Conservation (phyloP, 83 land plant species). For the Isoetes engelmannii region DNA sequence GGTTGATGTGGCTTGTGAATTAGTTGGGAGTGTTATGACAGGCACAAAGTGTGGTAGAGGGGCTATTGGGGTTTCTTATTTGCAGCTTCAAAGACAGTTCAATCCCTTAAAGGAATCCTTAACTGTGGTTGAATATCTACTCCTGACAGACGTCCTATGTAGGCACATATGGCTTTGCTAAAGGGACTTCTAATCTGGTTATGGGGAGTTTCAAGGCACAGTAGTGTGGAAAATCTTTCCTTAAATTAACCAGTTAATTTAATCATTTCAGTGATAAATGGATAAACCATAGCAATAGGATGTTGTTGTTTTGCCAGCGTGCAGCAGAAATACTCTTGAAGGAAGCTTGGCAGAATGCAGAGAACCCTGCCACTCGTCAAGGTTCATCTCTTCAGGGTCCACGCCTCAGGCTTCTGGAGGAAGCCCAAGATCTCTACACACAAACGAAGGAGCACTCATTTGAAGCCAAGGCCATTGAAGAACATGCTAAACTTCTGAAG, state of each 20-base stretch:
- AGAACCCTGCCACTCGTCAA: constrained; percentile 54
- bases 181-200: too few species aligned
- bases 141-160: too few species aligned
- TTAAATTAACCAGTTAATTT: too few species aligned
- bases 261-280: not conserved
- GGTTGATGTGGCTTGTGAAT: too few species aligned
- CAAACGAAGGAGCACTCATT: constrained; percentile 83
- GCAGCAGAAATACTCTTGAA: constrained; percentile 73
- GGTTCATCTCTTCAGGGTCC: constrained; percentile 86
- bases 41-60: too few species aligned
- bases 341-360: constrained; percentile 77
- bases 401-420: constrained; percentile 74
- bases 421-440: constrained; percentile 62
- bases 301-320: constrained; percentile 35
- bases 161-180: not conserved
- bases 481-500: constrained; percentile 90
- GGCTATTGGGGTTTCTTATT: too few species aligned
- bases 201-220: too few species aligned
- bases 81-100: too few species aligned
- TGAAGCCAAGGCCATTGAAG: constrained; percentile 89
- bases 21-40: too few species aligned
- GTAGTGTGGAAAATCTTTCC: too few species aligned
- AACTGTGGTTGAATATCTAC: not conserved
- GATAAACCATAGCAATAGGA: not conserved
- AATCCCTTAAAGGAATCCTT: too few species aligned